Evolutionary conservation across 768 basidiomycete genomes (phyloP).

Genomic region (Chalciporus sphaerocephalus): DNA sequence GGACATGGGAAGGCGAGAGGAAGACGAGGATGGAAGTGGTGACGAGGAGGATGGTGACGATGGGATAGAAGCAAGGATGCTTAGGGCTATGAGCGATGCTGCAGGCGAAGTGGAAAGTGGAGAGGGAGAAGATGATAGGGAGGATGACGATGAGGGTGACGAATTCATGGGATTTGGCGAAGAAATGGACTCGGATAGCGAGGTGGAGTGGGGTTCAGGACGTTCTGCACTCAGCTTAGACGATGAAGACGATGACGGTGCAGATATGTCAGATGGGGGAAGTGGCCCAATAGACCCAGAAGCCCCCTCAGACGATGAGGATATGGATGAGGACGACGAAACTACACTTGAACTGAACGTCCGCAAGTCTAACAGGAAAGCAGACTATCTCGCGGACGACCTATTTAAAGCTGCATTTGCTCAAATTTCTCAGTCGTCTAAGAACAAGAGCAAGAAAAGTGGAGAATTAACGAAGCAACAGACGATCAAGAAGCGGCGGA

Average conservation of each 20-base stretch:
- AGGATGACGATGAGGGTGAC: constrained; percentile 16
- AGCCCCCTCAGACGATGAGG: constrained; percentile 18
- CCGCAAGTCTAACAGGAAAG: constrained; percentile 28
- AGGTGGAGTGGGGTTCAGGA: constrained; percentile 13
- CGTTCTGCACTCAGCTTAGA: constrained; percentile 11
- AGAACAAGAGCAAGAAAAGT: constrained; percentile 12
- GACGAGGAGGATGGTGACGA: constrained; percentile 23
- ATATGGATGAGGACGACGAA: constrained; percentile 14
- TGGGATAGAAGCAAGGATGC: constrained; percentile 24
- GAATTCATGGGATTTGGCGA: constrained; percentile 9
- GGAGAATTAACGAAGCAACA: constrained; percentile 24
- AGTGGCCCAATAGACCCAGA: constrained; percentile 9
- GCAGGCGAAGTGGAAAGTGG: constrained; percentile 16
- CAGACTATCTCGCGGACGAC: constrained; percentile 61
- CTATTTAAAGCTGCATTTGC: constrained; percentile 57
- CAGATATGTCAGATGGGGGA: constrained; percentile 11
- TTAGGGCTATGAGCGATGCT: constrained; percentile 30
- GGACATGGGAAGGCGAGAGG: constrained; percentile 21
- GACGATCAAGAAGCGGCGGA: constrained; percentile 25
- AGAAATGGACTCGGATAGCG: constrained; percentile 11
- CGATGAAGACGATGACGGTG: constrained; percentile 13
- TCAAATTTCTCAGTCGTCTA: constrained; percentile 11
- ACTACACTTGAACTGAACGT: background rate
- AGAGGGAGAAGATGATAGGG: constrained; percentile 20
- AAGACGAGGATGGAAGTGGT: constrained; percentile 25